Evolutionary conservation across 2,329 filamentous ascomycete species (phyloP), one percentile per base, ranked within the genome.

Genomic region (Nemania diffusa): DNA sequence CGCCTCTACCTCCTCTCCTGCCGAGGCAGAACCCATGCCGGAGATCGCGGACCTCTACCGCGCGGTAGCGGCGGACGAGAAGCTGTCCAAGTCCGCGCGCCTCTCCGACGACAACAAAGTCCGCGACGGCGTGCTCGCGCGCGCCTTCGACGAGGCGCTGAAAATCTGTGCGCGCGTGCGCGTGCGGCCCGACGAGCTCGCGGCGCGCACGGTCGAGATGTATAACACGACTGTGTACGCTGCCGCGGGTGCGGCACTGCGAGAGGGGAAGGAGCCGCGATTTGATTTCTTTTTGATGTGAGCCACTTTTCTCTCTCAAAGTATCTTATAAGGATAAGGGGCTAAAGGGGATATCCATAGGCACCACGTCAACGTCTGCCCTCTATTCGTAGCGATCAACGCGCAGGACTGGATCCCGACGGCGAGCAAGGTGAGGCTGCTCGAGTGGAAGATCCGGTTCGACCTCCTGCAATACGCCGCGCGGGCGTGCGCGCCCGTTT

Each of bases 361-460:
- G 73, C 94, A 97, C 79, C 88, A 89, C 73, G 81, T 95, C 71
- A 97, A 91, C 75, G 83, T 83, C 0, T 75, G 84, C 11, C 90
- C 90, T n/a, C 88, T 97, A 71, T 96, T 95, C 81, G 84, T 92
- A 71, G 82, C 84, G 7, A 84, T 97, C 76, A 85, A 90, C 74
- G 80, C 81, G 11, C 84, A 84, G 70, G 71, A 83, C 42, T 96
- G 87, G 86, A 83, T 94, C 50, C 83, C 88, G 0, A 75, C 80
- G 0, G 81, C 83, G 7, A 82, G 83, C 55, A 95, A 94, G 76
- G 82, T 84, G 13, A 88, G 92, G 5, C 80, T 97, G 0, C 82
- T 97, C 7, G 91, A 96, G 78, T 94, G 90, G 87, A 97, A 97
- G 79, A 91, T 90, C 57, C 88, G 93, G 48, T 80, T 90, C 72